Base-by-base conservation (phyloP, 2,329 filamentous ascomycete species). In the Knoxdaviesia capensis region DNA sequence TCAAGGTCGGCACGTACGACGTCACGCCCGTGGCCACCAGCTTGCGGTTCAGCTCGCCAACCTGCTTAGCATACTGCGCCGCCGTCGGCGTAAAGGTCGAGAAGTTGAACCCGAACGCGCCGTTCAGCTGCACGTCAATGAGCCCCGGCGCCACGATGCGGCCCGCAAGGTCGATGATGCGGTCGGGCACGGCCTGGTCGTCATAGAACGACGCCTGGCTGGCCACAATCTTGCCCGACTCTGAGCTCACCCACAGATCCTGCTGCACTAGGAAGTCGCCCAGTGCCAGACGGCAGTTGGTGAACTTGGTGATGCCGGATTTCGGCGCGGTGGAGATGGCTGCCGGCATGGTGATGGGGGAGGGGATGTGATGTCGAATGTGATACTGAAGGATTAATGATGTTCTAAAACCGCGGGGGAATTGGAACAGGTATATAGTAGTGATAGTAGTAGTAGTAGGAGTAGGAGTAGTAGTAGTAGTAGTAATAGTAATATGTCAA, bases 61-160 rank as follows among this genome's bases (percentile, higher is more conserved):
- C 62, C n/a, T 74, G 76, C 56, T 83, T 79, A 44, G 72, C 71
- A 52, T 92, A 94, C 41, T 70, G 66, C 31, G 66, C 60, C 59
- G 71, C 74, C 51, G 80, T 73, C 10, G 77, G 68, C n/a, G 81
- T 74, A 7, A 85, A 66, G 1, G 76, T 74, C 3, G 84, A 90
- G 57, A 92, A 94, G 63, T 94, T 88, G 65, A 94, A 92, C 44
- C 86, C 86, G 52, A 86, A 88, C 7, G 82, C 86, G 39, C 87
- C 87, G 53, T 94, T 94, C 50, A 94, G 75, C 59, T 94, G 87
- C 41, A 80, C 80, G 49, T 94, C 87, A 51, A 94, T 90, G 54
- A 94, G 69, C 30, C 87, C 87, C 0, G 87, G 85, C 1, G 81
- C 75, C 20, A 94, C 57, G 49, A 94, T 88, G 51, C 83, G 83